These are phyloP conservation scores for Glebionis coronaria DNA, from an alignment of 129 eudicot genomes.

Conservation along the genomic window DNA sequence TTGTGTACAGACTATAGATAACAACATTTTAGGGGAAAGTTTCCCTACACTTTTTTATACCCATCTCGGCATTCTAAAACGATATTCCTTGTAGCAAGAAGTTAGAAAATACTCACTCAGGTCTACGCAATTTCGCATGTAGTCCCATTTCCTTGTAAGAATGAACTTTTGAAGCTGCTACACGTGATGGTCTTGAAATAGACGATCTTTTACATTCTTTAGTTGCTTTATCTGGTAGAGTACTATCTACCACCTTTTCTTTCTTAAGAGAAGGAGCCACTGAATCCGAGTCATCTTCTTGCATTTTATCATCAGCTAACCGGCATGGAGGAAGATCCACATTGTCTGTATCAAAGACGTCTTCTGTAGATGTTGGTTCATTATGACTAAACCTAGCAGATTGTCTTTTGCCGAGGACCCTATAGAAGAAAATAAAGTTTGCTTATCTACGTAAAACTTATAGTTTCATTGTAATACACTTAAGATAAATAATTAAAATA, in stretches of 20 bases:
- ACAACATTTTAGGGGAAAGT: too few relatives aligned
- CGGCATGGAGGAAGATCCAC: constrained; percentile 19
- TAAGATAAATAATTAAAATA: too few relatives aligned
- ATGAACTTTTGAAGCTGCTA: constrained; percentile 56
- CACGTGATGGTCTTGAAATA: constrained; percentile 62
- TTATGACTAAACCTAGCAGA: constrained; percentile 39
- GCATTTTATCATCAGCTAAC: constrained; percentile 27
- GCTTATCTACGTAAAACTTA: neutral
- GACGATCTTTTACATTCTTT: constrained; percentile 45
- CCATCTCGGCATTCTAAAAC: neutral
- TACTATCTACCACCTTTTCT: constrained; percentile 17
- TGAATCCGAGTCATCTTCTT: constrained; percentile 31
- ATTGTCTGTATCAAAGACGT: constrained; percentile 15
- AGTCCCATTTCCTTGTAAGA: constrained; percentile 62
- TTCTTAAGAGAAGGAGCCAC: constrained; percentile 13
- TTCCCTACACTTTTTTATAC: too few relatives aligned
- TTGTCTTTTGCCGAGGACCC: constrained; percentile 38
- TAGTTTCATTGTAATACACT: neutral
- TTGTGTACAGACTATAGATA: too few relatives aligned
- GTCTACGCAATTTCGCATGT: constrained; percentile 57
- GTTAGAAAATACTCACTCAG: constrained; percentile 30
- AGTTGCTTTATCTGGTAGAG: constrained; percentile 5
- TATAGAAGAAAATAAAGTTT: constrained; percentile 11
- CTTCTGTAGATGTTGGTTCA: constrained; percentile 29
- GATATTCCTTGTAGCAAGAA: neutral